A percentile compares a stretch with the other conserved stretches of the same genome.
Evolutionary conservation across 148 eudicot genomes (phyloP).

Genomic region (Rhododendron kiyosumense): DNA sequence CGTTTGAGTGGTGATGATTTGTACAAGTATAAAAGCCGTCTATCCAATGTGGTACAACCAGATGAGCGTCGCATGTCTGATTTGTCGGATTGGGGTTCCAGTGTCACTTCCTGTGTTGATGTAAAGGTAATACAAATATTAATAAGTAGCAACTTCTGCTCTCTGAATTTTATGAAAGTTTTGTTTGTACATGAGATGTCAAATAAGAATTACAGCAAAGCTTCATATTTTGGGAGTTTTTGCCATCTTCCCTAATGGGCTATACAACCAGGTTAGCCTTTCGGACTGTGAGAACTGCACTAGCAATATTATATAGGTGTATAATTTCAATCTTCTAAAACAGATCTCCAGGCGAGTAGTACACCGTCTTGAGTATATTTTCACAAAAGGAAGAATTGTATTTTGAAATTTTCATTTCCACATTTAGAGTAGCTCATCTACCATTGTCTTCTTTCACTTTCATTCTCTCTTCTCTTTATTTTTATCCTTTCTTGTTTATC

Average conservation of each 20-base stretch:
- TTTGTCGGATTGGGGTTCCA: constrained; percentile 90
- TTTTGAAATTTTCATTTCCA: neutral
- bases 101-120: constrained; percentile 64
- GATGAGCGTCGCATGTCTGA: constrained; percentile 96
- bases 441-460: neutral
- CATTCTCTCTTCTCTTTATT: neutral
- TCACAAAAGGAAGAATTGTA: neutral
- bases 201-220: neutral
- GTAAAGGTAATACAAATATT: constrained; percentile 43
- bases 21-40: constrained; percentile 28
- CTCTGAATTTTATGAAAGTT: neutral
- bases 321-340: neutral
- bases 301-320: neutral
- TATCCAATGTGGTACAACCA: constrained; percentile 46
- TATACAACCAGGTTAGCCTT: neutral
- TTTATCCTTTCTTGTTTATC: neutral
- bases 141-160: neutral
- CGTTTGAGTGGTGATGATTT: constrained; percentile 36
- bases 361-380: neutral
- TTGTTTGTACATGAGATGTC: neutral
- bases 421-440: neutral
- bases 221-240: neutral
- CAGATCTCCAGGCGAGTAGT: neutral
- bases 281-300: neutral
- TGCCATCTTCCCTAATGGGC: neutral